Base-by-base conservation (phyloP, 228 moss, liverwort and hornwort genomes). In the Sphagnum magellanicum region DNA sequence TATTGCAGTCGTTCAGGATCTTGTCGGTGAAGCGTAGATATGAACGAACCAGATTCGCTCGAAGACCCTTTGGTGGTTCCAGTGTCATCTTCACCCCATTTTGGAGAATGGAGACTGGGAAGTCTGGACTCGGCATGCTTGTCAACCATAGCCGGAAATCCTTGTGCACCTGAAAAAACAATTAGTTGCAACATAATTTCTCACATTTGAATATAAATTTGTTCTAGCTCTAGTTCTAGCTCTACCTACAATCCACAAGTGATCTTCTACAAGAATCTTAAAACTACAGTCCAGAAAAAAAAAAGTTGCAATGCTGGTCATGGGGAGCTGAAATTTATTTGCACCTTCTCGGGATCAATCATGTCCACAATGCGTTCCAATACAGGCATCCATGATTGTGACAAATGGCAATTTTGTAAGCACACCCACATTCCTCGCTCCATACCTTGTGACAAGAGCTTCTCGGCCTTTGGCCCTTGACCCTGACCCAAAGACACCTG, bases 341-440 rank as follows among this genome's bases (percentile, higher is more conserved):
- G 32, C 32, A 94, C 94, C 81, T 90, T 94, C n/a, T 94, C 94
- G 0, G 60, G 68, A 71, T 90, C 91, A 75, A 94, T 90, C 60
- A 50, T 80, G 69, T 94, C 90, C 5, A 92, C 76, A 50, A 95
- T 95, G 0, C 64, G 83, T 59, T 92, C 95, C 14, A 95, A 76
- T 6, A 86, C 73, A 3, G 90, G 92, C 95, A 95, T 95, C 95
- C 92, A 95, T 4, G 95, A 95, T 70, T 89, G 88, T 4, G 92
- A 90, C 51, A 95, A 82, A 68, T 95, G 95, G 67, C 95, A 95
- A 60, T 95, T 95, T 79, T 92, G 95, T 55, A 95, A 87, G 64
- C 87, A 90, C 48, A 95, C 95, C 95, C 95, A 95, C 90, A 90
- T 90, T 60, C 95, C 95, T 53, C 87, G 84, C 69, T 90, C 92